Evolutionary conservation across 805 yeast species (phyloP).

Genomic region (Ogataea angusta): DNA sequence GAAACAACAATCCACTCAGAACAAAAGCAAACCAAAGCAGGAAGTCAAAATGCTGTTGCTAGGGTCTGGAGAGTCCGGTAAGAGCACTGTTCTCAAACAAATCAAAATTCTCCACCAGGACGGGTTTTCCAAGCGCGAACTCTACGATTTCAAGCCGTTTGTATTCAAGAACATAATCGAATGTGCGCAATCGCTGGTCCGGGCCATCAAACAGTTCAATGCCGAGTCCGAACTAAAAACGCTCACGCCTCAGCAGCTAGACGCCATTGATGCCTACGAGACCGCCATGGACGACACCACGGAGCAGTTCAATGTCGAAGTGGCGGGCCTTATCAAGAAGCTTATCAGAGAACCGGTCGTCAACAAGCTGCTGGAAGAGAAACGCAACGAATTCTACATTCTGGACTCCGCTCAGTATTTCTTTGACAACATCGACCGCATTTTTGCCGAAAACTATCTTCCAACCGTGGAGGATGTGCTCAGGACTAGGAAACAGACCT

Average conservation of each 20-base stretch:
- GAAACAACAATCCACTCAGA: neutral
- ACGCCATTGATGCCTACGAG: slow-evolving; percentile 43
- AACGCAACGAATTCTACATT: slow-evolving; percentile 70
- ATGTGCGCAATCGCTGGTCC: slow-evolving; percentile 66
- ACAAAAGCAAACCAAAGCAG: slow-evolving; percentile 28
- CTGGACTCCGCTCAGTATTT: slow-evolving; percentile 85
- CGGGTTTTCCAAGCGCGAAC: slow-evolving; percentile 69
- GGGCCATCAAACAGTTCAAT: slow-evolving; percentile 57
- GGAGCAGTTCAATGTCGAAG: slow-evolving; percentile 43
- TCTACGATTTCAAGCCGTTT: slow-evolving; percentile 70
- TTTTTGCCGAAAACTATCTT: slow-evolving; percentile 55
- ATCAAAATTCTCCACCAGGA: slow-evolving; percentile 75
- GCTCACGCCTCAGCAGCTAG: slow-evolving; percentile 37
- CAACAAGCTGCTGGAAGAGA: slow-evolving; percentile 49
- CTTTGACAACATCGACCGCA: slow-evolving; percentile 61
- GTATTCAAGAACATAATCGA: slow-evolving; percentile 76
- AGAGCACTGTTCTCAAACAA: slow-evolving; percentile 77
- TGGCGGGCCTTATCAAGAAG: slow-evolving; percentile 46
- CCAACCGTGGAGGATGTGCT: slow-evolving; percentile 78
- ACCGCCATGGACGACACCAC: slow-evolving; percentile 52
- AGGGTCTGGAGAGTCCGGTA: slow-evolving; percentile 89
- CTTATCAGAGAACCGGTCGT: slow-evolving; percentile 62
- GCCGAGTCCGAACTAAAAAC: slow-evolving; percentile 36
- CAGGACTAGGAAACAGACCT: slow-evolving; percentile 86
- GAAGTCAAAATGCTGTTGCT: slow-evolving; percentile 72